These are phyloP conservation scores for Trichoderma citrinoviride DNA, from an alignment of 2,329 filamentous ascomycete species.

Conservation along the genomic window DNA sequence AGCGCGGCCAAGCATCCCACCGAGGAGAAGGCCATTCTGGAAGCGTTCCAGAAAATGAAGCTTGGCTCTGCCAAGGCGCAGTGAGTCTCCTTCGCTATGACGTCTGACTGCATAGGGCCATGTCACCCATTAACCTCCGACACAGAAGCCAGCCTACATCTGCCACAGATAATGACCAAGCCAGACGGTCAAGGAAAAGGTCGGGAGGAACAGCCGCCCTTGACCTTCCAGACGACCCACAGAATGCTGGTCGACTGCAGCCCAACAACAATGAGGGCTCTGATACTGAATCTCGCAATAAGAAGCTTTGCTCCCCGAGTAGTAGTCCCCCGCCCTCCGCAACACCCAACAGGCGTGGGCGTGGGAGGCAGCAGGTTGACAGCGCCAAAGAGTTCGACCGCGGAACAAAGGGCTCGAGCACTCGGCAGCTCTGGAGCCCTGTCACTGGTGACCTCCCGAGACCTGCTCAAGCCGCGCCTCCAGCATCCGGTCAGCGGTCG, in stretches of 20 bases:
- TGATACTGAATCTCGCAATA: conserved; percentile 25
- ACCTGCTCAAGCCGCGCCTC: conserved; percentile 10
- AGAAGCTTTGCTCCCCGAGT: conserved; percentile 32
- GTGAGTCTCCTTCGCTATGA: neutral
- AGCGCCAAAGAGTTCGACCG: conserved; percentile 29
- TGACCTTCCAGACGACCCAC: neutral
- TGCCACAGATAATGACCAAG: conserved; percentile 2
- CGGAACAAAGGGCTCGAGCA: conserved; percentile 26
- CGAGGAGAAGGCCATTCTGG: conserved; percentile 29
- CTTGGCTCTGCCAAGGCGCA: neutral
- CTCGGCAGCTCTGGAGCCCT: conserved; percentile 32
- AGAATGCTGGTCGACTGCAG: neutral
- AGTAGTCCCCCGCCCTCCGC: conserved; percentile 24
- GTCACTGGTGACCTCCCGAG: conserved; percentile 25
- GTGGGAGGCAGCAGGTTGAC: conserved; percentile 22
- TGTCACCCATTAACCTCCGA: neutral
- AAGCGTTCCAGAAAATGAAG: conserved; percentile 27
- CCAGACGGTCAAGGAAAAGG: neutral
- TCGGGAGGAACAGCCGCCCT: neutral
- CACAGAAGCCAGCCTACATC: conserved; percentile 2
- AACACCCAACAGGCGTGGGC: conserved; percentile 17
- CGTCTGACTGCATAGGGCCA: neutral
- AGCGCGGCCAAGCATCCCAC: conserved; percentile 25
- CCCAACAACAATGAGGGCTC: conserved; percentile 16
- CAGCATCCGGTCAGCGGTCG: too few relatives aligned